Evolutionary conservation across 768 basidiomycete genomes (phyloP), one percentile per base, ranked within the genome.

Genomic region (Leccinum boreale): DNA sequence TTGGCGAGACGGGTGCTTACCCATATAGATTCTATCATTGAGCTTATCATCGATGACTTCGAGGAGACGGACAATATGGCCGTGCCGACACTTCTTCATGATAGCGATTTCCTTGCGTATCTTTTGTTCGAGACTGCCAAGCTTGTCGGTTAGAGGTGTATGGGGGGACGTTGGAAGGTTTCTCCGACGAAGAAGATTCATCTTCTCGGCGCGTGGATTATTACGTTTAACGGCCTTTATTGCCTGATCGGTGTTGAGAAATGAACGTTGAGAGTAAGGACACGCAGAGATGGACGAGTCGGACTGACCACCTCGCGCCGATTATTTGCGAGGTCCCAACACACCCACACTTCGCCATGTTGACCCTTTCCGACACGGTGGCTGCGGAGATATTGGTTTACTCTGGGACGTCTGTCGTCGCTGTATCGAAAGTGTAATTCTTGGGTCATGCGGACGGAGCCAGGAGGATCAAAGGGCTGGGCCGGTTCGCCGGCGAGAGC

Each of bases 41-140:
- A 89, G 81, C 45, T 86, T 83, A 74, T 98, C 97, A 72, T 98
- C 95, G 60, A 99, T 95, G 68, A 98, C 94, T 72, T 98, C 94
- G 64, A 86, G 85, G 56, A 99, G 81, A 61, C 88, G 80, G 11
- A 98, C 94, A 58, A 97, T 86, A 70, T 97, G 87, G 0, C 90
- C 87, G 68, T 97, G 94, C 49, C 86, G 78, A 66, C 92, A 89
- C 70, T 97, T 95, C 79, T 98, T 98, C 92, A 99, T 97, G 72
- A 98, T 95, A 3, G 97, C 97, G 58, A 98, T 94, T 75, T 98
- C 96, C 72, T 87, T 88, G 63, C 85, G 81, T 60, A 97, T 93
- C 76, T 93, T 92, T 61, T 85, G 80, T 68, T 93, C 92, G 29
- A 85, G 85, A 23, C 84, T 87, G 57, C 82, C 80, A 44, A 89